Percentiles rank a stretch among this genome's conserved stretches.
Conservation (phyloP, 1,284 basidiomycete species). For the Entoloma clypeatum region DNA sequence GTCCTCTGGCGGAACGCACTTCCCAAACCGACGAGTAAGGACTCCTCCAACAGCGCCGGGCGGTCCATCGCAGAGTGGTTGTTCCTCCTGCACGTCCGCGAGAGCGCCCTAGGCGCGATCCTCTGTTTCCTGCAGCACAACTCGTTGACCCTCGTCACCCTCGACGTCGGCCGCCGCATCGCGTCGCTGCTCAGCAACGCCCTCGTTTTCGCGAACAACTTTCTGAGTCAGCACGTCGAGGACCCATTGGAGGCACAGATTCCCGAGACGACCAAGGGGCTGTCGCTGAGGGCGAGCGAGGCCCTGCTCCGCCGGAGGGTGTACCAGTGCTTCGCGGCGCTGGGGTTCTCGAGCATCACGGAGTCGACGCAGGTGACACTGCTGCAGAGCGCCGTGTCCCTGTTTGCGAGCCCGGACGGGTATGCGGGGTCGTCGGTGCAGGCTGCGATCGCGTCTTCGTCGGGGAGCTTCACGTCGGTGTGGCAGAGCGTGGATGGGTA, state of each 20-base stretch:
- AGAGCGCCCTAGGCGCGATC: constrained; percentile 87
- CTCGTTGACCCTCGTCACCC: constrained; percentile 69
- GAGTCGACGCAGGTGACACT: constrained; percentile 79
- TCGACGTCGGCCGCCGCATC: constrained; percentile 88
- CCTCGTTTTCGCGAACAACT: constrained; percentile 82
- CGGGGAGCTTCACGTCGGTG: constrained; percentile 80
- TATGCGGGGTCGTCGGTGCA: constrained; percentile 83
- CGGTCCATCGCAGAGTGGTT: constrained; percentile 82
- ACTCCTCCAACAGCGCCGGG: constrained; percentile 56
- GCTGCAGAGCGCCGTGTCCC: constrained; percentile 79
- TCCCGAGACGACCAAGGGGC: constrained; percentile 38
- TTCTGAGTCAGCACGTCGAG: constrained; percentile 50
- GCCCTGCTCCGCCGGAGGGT: constrained; percentile 81
- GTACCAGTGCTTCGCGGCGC: constrained; percentile 84
- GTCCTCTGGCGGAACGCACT: constrained; percentile 97
- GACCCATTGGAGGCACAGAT: constrained; percentile 42
- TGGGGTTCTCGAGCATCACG: constrained; percentile 78
- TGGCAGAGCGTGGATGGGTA: constrained; percentile 91
- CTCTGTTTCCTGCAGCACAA: constrained; percentile 87
- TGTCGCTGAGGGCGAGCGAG: constrained; percentile 78
- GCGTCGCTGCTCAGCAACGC: constrained; percentile 87
- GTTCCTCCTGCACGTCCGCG: constrained; percentile 89
- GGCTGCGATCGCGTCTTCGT: constrained; percentile 87
- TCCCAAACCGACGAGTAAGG: constrained; percentile 91
- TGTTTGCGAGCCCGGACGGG: constrained; percentile 84